Evolutionary conservation across 192 early-diverging fungal genomes (phyloP).

Genomic region (Coemansia sp.): DNA sequence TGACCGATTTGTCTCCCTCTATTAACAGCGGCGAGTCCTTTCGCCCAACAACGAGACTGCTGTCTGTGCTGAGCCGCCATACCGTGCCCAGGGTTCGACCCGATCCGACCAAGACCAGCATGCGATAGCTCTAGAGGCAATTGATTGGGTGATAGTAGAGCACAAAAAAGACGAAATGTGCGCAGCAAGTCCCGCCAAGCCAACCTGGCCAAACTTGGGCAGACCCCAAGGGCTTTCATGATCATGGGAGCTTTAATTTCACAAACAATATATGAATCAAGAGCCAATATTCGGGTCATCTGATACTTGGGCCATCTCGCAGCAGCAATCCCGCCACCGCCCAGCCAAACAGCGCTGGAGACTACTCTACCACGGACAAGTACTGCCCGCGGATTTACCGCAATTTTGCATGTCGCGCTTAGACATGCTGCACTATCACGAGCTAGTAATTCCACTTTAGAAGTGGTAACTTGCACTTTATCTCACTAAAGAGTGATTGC

Average conservation of each 20-base stretch:
- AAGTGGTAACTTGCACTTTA: not conserved
- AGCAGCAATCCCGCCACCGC: not conserved
- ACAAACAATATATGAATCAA: not conserved
- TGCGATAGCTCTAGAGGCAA: not conserved
- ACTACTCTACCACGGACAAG: not conserved
- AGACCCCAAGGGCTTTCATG: not conserved
- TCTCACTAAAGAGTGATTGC: not conserved
- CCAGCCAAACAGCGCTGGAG: not conserved
- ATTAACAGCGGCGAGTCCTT: slow-evolving; percentile 28
- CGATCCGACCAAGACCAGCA: slow-evolving; percentile 38
- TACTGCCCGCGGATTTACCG: not conserved
- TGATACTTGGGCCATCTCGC: slow-evolving; percentile 1
- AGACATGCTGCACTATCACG: slow-evolving; percentile 10
- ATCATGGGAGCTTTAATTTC: not conserved
- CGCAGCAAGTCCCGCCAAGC: not conserved
- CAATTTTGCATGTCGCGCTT: not conserved
- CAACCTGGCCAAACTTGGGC: not conserved
- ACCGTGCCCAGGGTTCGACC: slow-evolving; percentile 27
- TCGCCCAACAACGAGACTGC: slow-evolving; percentile 23
- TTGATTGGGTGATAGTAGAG: not conserved
- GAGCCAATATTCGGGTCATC: not conserved
- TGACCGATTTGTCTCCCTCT: slow-evolving; percentile 43
- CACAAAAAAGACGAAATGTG: not conserved
- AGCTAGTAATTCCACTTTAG: slow-evolving; percentile 2
- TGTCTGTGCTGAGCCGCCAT: slow-evolving; percentile 24